phyloP scores from a whole-genome alignment of 768 basidiomycete genomes.

The Phylloporus sp. region DNA sequence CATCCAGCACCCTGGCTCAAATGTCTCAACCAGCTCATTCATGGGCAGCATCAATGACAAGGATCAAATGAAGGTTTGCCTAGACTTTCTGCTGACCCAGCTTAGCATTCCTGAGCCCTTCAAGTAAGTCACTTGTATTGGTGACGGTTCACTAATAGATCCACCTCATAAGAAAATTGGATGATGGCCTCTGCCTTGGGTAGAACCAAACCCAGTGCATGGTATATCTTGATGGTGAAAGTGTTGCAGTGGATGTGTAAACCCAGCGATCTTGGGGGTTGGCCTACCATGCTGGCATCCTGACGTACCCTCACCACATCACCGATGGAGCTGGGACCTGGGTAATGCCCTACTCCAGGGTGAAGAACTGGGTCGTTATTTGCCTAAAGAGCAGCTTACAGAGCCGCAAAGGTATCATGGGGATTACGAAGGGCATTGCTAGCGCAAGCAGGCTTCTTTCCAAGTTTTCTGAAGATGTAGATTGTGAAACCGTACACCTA shows the following conservation, averaged over 20 bases:
- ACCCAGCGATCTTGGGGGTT: not conserved
- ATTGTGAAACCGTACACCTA: not conserved
- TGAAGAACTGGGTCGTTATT: not conserved
- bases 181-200: not conserved
- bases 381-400: too few relatives aligned
- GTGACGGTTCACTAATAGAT: too few relatives aligned
- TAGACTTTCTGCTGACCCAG: not conserved
- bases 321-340: not conserved
- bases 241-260: not conserved
- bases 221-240: fast-evolving
- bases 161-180: not conserved
- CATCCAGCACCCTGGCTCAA: too few relatives aligned
- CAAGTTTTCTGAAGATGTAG: too few relatives aligned
- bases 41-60: not conserved
- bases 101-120: not conserved
- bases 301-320: not conserved
- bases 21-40: too few relatives aligned
- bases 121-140: not conserved
- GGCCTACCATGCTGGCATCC: not conserved
- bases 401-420: not conserved
- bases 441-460: not conserved
- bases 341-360: not conserved
- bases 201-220: not conserved
- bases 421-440: not conserved
- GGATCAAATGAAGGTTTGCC: not conserved